A percentile compares a stretch with the other conserved stretches of the same genome.
Conservation (phyloP, 1,284 basidiomycete species). For the Boletus austroedulis region DNA sequence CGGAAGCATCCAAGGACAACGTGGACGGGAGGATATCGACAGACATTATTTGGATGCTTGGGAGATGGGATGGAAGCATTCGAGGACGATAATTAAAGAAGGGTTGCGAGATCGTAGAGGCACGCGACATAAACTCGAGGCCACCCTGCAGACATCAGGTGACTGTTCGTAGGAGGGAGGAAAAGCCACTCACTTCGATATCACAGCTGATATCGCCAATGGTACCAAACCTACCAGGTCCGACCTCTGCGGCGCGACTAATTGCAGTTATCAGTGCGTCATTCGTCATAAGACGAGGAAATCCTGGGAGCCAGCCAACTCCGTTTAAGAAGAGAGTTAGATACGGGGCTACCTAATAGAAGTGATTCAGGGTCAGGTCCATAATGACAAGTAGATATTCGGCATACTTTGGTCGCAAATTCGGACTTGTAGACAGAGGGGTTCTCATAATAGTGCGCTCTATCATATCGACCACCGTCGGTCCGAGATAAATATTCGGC, state of each 20-base stretch:
- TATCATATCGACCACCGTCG: constrained; percentile 58
- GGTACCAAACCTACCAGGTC: constrained; percentile 59
- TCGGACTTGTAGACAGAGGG: constrained; percentile 65
- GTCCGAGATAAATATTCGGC: constrained; percentile 63
- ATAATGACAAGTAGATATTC: background rate
- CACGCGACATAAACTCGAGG: constrained; percentile 73
- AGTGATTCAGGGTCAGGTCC: background rate
- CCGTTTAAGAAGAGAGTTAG: constrained; percentile 83
- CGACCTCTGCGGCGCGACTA: constrained; percentile 45
- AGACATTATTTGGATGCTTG: constrained; percentile 73
- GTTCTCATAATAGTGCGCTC: constrained; percentile 68
- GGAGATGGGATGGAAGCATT: constrained; percentile 44
- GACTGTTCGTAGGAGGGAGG: background rate
- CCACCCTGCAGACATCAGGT: constrained; percentile 55
- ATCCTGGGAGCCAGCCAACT: constrained; percentile 75
- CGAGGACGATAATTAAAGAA: constrained; percentile 56
- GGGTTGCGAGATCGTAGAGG: constrained; percentile 76
- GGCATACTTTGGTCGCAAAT: constrained; percentile 63
- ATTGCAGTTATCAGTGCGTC: constrained; percentile 58
- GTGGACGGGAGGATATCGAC: constrained; percentile 88
- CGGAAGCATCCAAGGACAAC: constrained; percentile 77
- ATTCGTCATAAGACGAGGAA: constrained; percentile 76
- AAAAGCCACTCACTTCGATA: constrained; percentile 50
- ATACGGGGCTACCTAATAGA: constrained; percentile 76
- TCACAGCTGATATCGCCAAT: constrained; percentile 89